Evolutionary conservation across 2,329 filamentous ascomycete species (phyloP).

Genomic region (Verticillium zaregamsianum): DNA sequence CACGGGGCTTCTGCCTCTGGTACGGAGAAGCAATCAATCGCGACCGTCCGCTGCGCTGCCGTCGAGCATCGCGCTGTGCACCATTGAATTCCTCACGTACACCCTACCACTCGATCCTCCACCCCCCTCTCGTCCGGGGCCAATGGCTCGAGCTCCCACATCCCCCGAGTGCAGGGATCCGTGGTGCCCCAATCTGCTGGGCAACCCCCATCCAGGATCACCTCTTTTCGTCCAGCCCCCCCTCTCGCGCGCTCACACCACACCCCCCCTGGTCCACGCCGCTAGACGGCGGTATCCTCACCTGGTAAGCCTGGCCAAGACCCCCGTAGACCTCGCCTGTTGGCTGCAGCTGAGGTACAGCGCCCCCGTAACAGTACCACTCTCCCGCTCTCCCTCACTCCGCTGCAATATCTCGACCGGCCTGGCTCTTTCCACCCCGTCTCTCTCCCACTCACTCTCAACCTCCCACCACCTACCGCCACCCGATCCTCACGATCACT

Average conservation of each 20-base stretch:
- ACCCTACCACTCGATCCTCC: not conserved
- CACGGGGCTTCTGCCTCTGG: not conserved
- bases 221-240: not conserved
- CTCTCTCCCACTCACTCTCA: not conserved
- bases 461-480: not conserved
- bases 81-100: not conserved
- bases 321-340: slow-evolving; percentile 2
- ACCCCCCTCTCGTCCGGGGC: not conserved
- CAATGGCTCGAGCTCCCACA: not conserved
- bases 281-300: slow-evolving; percentile 10
- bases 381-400: slow-evolving; percentile 3
- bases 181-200: slow-evolving; percentile 2
- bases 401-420: not conserved
- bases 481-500: not conserved
- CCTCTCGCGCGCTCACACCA: slow-evolving; percentile 4
- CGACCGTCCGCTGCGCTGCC: not conserved
- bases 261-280: slow-evolving; percentile 1
- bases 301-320: not conserved
- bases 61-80: not conserved
- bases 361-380: slow-evolving; percentile 8
- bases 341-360: slow-evolving; percentile 11
- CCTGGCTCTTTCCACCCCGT: not conserved
- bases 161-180: not conserved
- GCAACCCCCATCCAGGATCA: not conserved
- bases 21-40: not conserved